Conservation (phyloP, 345 rosid species). For the Salix suchowensis region DNA sequence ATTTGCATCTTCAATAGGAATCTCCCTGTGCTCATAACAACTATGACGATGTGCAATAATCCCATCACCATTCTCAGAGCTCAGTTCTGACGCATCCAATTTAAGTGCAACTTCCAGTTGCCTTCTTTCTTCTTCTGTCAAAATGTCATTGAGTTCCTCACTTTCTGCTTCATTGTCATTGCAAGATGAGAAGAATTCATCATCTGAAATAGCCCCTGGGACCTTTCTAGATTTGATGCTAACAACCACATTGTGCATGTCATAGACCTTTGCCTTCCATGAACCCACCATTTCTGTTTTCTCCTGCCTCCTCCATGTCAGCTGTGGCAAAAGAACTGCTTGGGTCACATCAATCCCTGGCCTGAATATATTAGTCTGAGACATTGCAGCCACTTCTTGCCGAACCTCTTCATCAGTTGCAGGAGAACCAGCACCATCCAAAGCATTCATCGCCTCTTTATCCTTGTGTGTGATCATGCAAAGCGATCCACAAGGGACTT, state of each 20-base stretch:
- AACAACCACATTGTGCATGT: slow-evolving; percentile 95
- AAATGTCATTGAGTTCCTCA: slow-evolving; percentile 66
- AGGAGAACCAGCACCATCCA: slow-evolving; percentile 82
- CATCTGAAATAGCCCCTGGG: slow-evolving; percentile 94
- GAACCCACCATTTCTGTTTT: slow-evolving; percentile 81
- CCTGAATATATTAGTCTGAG: slow-evolving; percentile 81
- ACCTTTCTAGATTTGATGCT: slow-evolving; percentile 87
- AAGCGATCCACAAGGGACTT: slow-evolving; percentile 67
- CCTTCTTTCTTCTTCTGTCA: slow-evolving; percentile 85
- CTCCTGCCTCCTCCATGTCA: slow-evolving; percentile 94
- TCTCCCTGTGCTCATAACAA: slow-evolving; percentile 75
- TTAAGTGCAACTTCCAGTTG: slow-evolving; percentile 87
- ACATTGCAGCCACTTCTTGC: slow-evolving; percentile 89
- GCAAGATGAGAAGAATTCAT: slow-evolving; percentile 69
- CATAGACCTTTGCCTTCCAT: slow-evolving; percentile 95
- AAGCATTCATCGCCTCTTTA: slow-evolving; percentile 86
- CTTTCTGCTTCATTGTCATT: slow-evolving; percentile 71
- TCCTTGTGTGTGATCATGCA: slow-evolving; percentile 92
- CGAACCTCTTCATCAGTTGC: slow-evolving; percentile 80
- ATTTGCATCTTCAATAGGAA: slow-evolving; percentile 57
- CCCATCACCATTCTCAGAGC: slow-evolving; percentile 50
- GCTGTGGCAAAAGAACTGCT: slow-evolving; percentile 84
- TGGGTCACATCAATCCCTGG: slow-evolving; percentile 95
- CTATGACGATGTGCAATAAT: slow-evolving; percentile 54
- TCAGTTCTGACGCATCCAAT: slow-evolving; percentile 60